phyloP scores from a whole-genome alignment of 257 asterid species.

The Fraxinus cuspidata region DNA sequence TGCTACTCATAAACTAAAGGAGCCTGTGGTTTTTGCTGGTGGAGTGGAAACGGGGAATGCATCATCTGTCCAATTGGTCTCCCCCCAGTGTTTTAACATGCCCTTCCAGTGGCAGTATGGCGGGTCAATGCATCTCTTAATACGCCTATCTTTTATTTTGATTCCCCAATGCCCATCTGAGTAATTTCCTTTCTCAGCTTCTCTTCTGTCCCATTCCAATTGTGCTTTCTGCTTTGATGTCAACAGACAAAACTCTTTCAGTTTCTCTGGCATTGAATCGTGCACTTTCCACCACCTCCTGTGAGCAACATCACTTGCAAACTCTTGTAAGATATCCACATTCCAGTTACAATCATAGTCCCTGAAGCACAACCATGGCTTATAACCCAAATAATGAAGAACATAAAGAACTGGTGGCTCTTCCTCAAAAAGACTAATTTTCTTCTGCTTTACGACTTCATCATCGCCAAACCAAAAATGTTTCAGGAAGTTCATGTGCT shows the following conservation, averaged over 20 bases:
- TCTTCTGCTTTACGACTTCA: conserved; percentile 52
- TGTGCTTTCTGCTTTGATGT: conserved; percentile 79
- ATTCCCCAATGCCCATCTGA: conserved; percentile 75
- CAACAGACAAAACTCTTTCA: conserved; percentile 62
- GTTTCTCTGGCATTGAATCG: conserved; percentile 59
- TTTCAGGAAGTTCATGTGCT: conserved; percentile 81
- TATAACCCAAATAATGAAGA: conserved; percentile 75
- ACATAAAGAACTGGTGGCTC: conserved; percentile 81
- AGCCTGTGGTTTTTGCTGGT: conserved; percentile 28
- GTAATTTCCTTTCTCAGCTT: conserved; percentile 56
- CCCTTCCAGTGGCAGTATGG: conserved; percentile 65
- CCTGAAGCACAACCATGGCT: conserved; percentile 88
- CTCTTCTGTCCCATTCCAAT: conserved; percentile 81
- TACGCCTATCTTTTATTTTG: conserved; percentile 43
- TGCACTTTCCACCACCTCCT: conserved; percentile 87
- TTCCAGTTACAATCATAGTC: conserved; percentile 95
- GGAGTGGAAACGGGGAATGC: conserved; percentile 44
- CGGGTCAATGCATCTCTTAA: conserved; percentile 66
- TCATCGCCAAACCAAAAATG: conserved; percentile 93
- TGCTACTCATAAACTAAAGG: conserved; percentile 24
- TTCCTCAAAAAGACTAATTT: conserved; percentile 55
- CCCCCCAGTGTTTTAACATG: conserved; percentile 87
- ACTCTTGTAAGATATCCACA: conserved; percentile 70
- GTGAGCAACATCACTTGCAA: conserved; percentile 86
- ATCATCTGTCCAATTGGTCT: conserved; percentile 63